Evolutionary conservation across 169 alveolate species (phyloP), one percentile per base, ranked within the genome.

Genomic region (Theileria annulata): DNA sequence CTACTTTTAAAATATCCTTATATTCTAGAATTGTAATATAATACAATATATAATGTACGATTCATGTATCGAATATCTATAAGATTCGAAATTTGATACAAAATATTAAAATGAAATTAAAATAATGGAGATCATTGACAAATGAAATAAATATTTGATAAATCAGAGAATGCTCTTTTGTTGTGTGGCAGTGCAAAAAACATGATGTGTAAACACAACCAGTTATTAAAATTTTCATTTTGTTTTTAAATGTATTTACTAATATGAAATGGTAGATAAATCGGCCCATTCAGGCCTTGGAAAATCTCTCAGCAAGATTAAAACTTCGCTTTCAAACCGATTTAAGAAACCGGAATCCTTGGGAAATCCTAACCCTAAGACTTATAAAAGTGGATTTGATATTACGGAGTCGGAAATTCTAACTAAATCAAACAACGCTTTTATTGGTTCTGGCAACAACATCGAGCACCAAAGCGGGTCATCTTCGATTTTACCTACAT

Each of bases 341-440:
- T 68, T 68, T 28, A 68, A 68, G 49, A 68, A 49, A 25, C 76
- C 35, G 19, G 76, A 68, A 68, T 62, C 37, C 23, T 62, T 13
- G 0, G 0, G 17, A 23, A 30, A 62, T 58, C 67, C 71, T 62
- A 30, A 19, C 51, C 28, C 37, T 31, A 62, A 62, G 13, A 62
- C 42, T 23, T 27, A 23, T 9, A 62, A 15, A 62, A 62, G 51
- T 5, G 23, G 2, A 6, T 42, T 42, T 42, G 13, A 42, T 42
- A 42, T 42, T 8, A 3, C 13, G 13, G 51, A 42, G 17, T 12
- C 6, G 13, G 51, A 42, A 3, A 42, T 42, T 42, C 51, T 17
- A 42, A 42, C 51, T 42, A 42, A 42, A 3, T 42, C 51, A 42
- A 42, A 42, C 51, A 42, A 42, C 67, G 15, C 30, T 21, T 62